A percentile compares a stretch with the other conserved stretches of the same genome.
Conservation (phyloP, 495 filamentous ascomycete genomes). For the Daldinia caldariorum region DNA sequence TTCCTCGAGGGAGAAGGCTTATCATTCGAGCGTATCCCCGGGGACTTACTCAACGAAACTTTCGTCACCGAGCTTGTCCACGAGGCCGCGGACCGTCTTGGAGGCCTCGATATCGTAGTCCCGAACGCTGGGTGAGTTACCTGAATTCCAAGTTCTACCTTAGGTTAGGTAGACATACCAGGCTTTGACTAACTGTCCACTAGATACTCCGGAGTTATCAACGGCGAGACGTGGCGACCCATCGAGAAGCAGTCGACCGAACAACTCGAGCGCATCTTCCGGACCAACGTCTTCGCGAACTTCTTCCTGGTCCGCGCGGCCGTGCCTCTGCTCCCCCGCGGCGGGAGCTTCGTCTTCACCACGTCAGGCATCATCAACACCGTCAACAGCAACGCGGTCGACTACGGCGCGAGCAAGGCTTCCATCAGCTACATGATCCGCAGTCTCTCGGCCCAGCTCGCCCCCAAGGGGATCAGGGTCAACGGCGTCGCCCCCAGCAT, state of each 20-base stretch:
- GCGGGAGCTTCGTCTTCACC: background rate
- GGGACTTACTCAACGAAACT: background rate
- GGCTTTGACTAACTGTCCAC: background rate
- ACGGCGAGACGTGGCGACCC: background rate
- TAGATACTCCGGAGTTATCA: background rate
- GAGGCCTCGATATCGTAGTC: background rate
- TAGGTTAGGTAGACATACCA: background rate
- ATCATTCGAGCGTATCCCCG: background rate
- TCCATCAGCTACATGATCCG: background rate
- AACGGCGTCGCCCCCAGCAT: background rate
- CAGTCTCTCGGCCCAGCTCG: background rate
- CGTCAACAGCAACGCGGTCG: background rate
- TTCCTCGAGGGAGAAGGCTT: background rate
- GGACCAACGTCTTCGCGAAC: constrained; percentile 14
- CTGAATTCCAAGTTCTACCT: background rate
- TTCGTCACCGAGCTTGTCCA: background rate
- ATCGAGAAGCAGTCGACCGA: constrained; percentile 1
- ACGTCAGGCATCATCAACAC: background rate
- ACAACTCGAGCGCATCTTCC: constrained; percentile 16
- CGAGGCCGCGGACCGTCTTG: background rate
- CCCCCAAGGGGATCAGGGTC: background rate
- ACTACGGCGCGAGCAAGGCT: background rate
- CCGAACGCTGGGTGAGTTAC: background rate
- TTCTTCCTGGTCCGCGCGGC: constrained; percentile 13
- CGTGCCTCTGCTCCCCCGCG: constrained; percentile 1